Base-by-base conservation (phyloP, 805 yeast species). In the Pichia ethanolica region DNA sequence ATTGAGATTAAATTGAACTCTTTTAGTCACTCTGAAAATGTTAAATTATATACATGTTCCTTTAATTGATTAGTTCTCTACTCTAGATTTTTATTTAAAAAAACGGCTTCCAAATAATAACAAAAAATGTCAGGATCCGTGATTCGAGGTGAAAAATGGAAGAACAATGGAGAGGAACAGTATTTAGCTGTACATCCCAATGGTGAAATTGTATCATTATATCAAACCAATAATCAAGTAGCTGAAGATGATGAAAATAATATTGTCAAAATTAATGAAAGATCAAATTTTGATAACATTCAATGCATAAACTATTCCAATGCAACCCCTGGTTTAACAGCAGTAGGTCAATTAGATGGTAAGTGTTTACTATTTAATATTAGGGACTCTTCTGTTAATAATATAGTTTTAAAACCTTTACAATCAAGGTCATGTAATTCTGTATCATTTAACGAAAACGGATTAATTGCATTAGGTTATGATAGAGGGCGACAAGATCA, bases 401-500 rank as follows among this genome's bases (percentile, higher is more conserved):
- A 71, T 3, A 56, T 77, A 25, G 68, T 70, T 45, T 67, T 84
- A 13, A 70, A 77, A 44, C 82, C 89, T 0, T 78, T 79, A 48
- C 89, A 82, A 52, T 72, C 79, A 20, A 71, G 96, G 48, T 83
- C 91, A 1, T 84, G 95, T 56, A 88, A 87, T 57, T 66, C 90
- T 0, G 57, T 89, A 2, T 76, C 90, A 0, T 85, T 89, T 66
- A 86, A 80, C 60, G 69, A 73, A 28, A 70, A 72, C 33, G 85
- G 85, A 1, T 64, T 85, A 33, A 70, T 89, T 5, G 96, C 88
- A 0, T 79, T 83, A 36, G 96, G 95, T 0, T 75, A 83, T 50
- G 97, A 89, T 54, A 78, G 87, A 55, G 83, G 84, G 25, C 73
- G 89, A 47, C 86, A 79, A 54, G 95, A 86, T 57, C 78, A 80